Evolutionary conservation across 371 early-diverging fungal species (phyloP).

Genomic region (Umbelopsis sp.): DNA sequence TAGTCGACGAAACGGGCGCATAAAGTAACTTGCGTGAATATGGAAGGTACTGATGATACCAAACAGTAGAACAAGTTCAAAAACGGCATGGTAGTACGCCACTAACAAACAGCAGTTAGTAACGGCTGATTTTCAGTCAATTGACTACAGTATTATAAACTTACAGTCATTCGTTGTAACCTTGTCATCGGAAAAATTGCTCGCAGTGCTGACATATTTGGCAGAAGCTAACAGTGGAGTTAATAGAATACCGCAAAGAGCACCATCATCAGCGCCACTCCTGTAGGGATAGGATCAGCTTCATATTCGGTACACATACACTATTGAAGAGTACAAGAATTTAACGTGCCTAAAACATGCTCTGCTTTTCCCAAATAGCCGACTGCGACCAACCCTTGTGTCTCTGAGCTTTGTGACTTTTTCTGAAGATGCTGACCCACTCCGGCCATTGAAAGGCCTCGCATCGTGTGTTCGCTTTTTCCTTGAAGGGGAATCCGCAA

Average conservation of each 20-base stretch:
- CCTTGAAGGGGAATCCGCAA: background rate
- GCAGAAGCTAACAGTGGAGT: conserved; percentile 47
- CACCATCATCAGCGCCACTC: conserved; percentile 50
- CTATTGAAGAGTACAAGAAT: background rate
- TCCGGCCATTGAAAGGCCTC: background rate
- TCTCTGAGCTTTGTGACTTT: conserved; percentile 6
- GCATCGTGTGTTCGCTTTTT: background rate
- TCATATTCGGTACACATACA: background rate
- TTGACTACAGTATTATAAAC: background rate
- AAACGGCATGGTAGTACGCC: conserved; percentile 14
- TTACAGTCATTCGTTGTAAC: conserved; percentile 26
- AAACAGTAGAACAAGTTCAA: conserved; percentile 17
- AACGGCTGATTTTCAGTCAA: background rate
- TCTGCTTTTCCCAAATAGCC: conserved; percentile 11
- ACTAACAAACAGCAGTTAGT: background rate
- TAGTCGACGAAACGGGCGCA: conserved; percentile 38
- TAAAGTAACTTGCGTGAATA: conserved; percentile 32
- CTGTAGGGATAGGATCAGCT: conserved; percentile 21
- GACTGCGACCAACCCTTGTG: conserved; percentile 1
- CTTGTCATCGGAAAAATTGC: conserved; percentile 21
- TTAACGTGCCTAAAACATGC: conserved; percentile 2
- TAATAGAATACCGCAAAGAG: conserved; percentile 43
- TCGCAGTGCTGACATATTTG: conserved; percentile 35
- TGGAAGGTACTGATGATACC: conserved; percentile 23
- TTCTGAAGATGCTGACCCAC: background rate